Base-by-base conservation (phyloP, 2,329 filamentous ascomycete genomes). In the Fusarium sarcochroum region DNA sequence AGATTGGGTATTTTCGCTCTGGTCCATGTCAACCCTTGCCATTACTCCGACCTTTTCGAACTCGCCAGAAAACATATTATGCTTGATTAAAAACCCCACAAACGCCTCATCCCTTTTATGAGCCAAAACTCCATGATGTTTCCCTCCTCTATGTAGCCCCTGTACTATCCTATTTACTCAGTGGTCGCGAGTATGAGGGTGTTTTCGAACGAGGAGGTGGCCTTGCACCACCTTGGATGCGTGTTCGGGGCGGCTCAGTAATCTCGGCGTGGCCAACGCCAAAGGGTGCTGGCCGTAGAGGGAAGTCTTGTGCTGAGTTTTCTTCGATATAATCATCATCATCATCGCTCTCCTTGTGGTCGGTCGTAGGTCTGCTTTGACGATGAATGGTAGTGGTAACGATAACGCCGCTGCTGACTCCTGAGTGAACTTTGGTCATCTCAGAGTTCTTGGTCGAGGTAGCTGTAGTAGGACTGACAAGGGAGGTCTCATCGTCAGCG, bases 311-410 rank as follows among this genome's bases (percentile, higher is more conserved):
- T 4, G 21, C 35, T 20, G 48, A 62, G 14, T 44, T 23, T 7
- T 46, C 18, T 4, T 67, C 66, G n/a, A 58, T 48, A 57, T 63
- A n/a, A 37, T 70, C 59, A n/a, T 72, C 67, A 14, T 52, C 59
- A 6, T 53, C 54, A 10, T 50, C 37, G 23, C 40, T 58, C 3
- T 48, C 41, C 17, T 48, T 63, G 9, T 44, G 55, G 11, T 51
- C 57, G 25, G 25, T 34, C 11, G 61, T 73, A 10, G 75, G 74
- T n/a, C 73, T 72, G 59, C 72, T 78, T 50, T 80, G 77, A 27
- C 76, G 71, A 62, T 76, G 70, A 56, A 80, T 80, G 7, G 79
- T 79, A 7, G 78, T 81, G n/a, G 79, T 80, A 20, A 80, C 75
- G 34, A 80, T 53, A 18, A 81, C 79, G 32, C 70, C 70, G 15